Evolutionary conservation across 2,329 filamentous ascomycete genomes (phyloP).

Genomic region (Fusarium verticillioides): DNA sequence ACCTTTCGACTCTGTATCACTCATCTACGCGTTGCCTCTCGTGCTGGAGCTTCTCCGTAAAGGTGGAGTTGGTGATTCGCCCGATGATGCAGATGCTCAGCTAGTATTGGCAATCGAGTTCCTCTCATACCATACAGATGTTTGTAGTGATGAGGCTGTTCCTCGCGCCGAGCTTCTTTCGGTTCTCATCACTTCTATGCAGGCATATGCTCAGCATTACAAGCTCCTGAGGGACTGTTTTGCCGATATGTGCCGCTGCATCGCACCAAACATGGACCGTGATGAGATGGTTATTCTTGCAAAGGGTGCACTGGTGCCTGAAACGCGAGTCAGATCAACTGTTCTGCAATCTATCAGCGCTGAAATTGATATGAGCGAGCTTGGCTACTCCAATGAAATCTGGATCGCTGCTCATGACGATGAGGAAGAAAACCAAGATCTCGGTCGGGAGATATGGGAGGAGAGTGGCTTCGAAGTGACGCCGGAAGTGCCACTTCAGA

Average conservation of each 20-base stretch:
- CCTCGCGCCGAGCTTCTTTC: constrained; percentile 80
- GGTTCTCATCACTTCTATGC: constrained; percentile 83
- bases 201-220: constrained; percentile 90
- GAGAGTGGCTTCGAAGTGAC: constrained; percentile 84
- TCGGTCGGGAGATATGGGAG: constrained; percentile 92
- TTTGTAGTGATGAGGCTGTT: constrained; percentile 78
- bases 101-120: constrained; percentile 90
- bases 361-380: constrained; percentile 90
- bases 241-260: constrained; percentile 82
- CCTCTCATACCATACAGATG: constrained; percentile 85
- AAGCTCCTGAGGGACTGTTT: constrained; percentile 95
- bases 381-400: constrained; percentile 87
- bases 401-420: constrained; percentile 96
- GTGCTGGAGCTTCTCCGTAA: constrained; percentile 81
- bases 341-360: constrained; percentile 90
- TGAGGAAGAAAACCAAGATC: constrained; percentile 83
- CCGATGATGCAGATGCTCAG: constrained; percentile 89
- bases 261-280: constrained; percentile 81
- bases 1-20: constrained; percentile 88
- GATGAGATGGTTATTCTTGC: constrained; percentile 82
- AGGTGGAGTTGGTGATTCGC: constrained; percentile 77
- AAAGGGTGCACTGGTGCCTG: constrained; percentile 80
- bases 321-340: constrained; percentile 82
- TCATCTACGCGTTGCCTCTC: constrained; percentile 88
- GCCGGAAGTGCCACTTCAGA: constrained; percentile 70